Evolutionary conservation across 2,329 filamentous ascomycete species (phyloP), one percentile per base, ranked within the genome.

Genomic region (Hypoxylon sp.): DNA sequence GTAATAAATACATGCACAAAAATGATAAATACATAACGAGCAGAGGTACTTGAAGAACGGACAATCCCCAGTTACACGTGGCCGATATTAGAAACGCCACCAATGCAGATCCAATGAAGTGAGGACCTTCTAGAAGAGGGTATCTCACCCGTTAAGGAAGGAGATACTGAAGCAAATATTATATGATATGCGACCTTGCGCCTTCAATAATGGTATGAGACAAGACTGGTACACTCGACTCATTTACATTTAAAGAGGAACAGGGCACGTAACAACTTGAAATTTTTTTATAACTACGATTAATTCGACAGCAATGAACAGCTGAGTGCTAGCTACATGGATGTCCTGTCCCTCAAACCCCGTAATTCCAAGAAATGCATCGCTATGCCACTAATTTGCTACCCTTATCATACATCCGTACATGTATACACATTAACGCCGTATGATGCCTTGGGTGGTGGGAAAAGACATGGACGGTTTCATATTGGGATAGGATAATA

Each of bases 341-440:
- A 48, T 59, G 37, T 33, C 52, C 37, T 11, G 59, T 24, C 33
- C 50, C 54, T 13, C 31, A 2, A 59, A 61, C 66, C 66, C 66
- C 66, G 19, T 52, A 59, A n/a, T 19, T 51, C 46, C 66, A 46
- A 24, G 19, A 66, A 71, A 71, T 63, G 67, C 69, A 67, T 64
- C 69, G 69, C 69, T 71, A 71, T 71, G 66, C 66, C 63, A 58
- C 52, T 59, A 62, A 35, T 26, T 53, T 51, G 31, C 4, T 26
- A 42, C 55, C 59, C 51, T 24, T 71, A 67, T 71, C 66, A 64
- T 69, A 71, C 63, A 62, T 63, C 55, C 42, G 48, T 53, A 63
- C 62, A 29, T 68, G 48, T 69, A 69, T 64, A 66, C 57, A 66
- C 52, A 60, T 63, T 51, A 51, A 55, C 55, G 54, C 46, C 14